A percentile compares a stretch with the other conserved stretches of the same genome.
Conservation (phyloP, 352 stramenopile genomes). For the Phytophthora colocasiae region DNA sequence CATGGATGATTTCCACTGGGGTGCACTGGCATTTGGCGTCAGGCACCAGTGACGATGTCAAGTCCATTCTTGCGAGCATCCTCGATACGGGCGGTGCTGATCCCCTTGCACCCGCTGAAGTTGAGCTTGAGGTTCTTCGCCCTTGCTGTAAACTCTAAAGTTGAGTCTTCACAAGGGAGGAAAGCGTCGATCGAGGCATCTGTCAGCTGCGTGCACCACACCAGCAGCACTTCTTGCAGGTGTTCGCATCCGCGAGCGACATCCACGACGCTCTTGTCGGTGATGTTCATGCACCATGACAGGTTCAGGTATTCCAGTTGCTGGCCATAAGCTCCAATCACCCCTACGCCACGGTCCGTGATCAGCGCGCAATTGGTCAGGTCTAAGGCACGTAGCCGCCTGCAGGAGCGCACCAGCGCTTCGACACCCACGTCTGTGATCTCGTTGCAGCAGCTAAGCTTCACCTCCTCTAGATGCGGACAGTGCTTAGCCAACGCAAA, state of each 20-base stretch:
- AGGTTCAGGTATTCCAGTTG: slow-evolving; percentile 76
- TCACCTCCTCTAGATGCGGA: slow-evolving; percentile 68
- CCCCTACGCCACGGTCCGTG: slow-evolving; percentile 72
- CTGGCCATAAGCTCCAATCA: slow-evolving; percentile 58
- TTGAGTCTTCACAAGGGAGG: slow-evolving; percentile 29
- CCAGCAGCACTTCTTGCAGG: slow-evolving; percentile 69
- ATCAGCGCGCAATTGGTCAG: slow-evolving; percentile 87
- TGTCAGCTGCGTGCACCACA: slow-evolving; percentile 89
- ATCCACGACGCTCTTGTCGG: slow-evolving; percentile 81
- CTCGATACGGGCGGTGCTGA: slow-evolving; percentile 47
- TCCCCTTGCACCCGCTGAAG: slow-evolving; percentile 76
- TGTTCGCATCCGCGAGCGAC: slow-evolving; percentile 68
- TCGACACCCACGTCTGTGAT: slow-evolving; percentile 83
- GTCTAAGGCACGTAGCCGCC: slow-evolving; percentile 59
- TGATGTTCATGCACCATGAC: slow-evolving; percentile 92
- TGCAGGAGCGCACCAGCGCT: slow-evolving; percentile 62
- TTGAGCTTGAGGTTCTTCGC: slow-evolving; percentile 48
- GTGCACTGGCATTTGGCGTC: slow-evolving; percentile 19
- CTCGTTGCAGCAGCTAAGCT: slow-evolving; percentile 77
- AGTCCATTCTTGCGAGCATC: slow-evolving; percentile 44
- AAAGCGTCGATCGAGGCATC: slow-evolving; percentile 70
- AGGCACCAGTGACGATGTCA: slow-evolving; percentile 37
- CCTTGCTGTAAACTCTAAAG: slow-evolving; percentile 14
- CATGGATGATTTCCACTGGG: background rate
- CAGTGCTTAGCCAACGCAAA: slow-evolving; percentile 71